These are phyloP conservation scores for Gloeophyllum trabeum DNA, from an alignment of 768 basidiomycete species.

Conservation along the genomic window DNA sequence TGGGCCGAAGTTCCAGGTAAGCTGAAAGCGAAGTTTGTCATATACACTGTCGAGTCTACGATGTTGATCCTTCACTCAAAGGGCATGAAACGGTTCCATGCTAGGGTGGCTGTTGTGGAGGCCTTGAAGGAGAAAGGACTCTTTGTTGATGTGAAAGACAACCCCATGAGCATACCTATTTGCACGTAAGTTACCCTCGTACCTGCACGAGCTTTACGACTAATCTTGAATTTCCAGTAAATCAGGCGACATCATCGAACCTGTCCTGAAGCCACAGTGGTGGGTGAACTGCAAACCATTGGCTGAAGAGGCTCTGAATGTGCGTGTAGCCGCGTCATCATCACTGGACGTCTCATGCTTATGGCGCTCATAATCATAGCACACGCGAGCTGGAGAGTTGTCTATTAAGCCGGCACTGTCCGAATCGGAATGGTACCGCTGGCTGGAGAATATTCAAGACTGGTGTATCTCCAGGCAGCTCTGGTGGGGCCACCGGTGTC, in stretches of 20 bases:
- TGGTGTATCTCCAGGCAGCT: slow-evolving; percentile 99
- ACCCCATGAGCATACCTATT: slow-evolving; percentile 93
- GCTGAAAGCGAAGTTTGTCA: too few relatives aligned
- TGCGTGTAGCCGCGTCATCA: slow-evolving; percentile 17
- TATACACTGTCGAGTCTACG: too few relatives aligned
- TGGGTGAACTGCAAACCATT: slow-evolving; percentile 92
- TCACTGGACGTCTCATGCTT: slow-evolving; percentile 1
- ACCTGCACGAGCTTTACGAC: slow-evolving; percentile 4
- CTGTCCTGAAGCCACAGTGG: slow-evolving; percentile 96
- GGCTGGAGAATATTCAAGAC: slow-evolving; percentile 92
- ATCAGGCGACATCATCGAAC: slow-evolving; percentile 95
- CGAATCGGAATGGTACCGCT: slow-evolving; percentile 92
- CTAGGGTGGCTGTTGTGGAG: slow-evolving; percentile 72
- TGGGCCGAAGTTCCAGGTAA: slow-evolving; percentile 69
- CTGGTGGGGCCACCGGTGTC: slow-evolving; percentile 98
- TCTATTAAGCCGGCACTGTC: slow-evolving; percentile 73
- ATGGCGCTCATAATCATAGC: slow-evolving; percentile 29
- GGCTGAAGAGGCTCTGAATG: slow-evolving; percentile 83
- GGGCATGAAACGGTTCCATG: slow-evolving; percentile 99
- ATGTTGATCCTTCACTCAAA: too few relatives aligned
- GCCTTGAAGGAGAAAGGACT: slow-evolving; percentile 75
- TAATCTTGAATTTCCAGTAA: slow-evolving; percentile 38
- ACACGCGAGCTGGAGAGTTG: slow-evolving; percentile 82
- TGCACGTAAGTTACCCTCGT: slow-evolving; percentile 49
- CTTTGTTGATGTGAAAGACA: slow-evolving; percentile 87